Base-by-base conservation (phyloP, 805 yeast genomes). In the Middelhovenomyces tepae region DNA sequence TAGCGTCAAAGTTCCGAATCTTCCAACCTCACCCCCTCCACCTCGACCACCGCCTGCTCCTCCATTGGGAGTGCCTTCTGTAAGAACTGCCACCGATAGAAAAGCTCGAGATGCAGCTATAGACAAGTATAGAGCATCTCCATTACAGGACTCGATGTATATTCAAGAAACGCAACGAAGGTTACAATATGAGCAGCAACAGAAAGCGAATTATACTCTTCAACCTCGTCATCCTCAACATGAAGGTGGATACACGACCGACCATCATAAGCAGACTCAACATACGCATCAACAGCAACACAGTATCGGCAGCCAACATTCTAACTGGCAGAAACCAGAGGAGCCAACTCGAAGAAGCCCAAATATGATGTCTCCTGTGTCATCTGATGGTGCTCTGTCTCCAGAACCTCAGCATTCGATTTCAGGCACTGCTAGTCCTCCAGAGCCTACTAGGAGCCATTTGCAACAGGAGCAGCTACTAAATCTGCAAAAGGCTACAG, bases 11-110 rank as follows among this genome's bases (percentile, higher is more conserved):
- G n/a, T n/a, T n/a, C n/a, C n/a, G n/a, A n/a, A n/a, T n/a, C 19
- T 42, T 11, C 26, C 43, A 2, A 22, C 37, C 10, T 18, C 36
- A 2, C 27, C 44, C 3, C 36, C 46, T 16, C 47, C 47, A 10
- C 61, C 62, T 1, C 41, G 62, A 15, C 62, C 62, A 1, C 56
- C 61, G 3, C 62, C 62, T 34, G 65, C 59, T 48, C 71, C 65
- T 46, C 67, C 65, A 42, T 59, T 57, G 10, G 60, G 59, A 1
- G 59, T 54, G 8, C 48, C 53, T 3, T 44, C 55, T 2, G 56
- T 52, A 8, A 45, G 43, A 24, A 43, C 49, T 27, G 20, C 28
- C n/a, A 32, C 17, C 4, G 34, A 33, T 26, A 32, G 27, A 21
- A 34, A 33, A 15, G 35, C 34, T 7, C 17, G 26, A 16, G 28